A percentile compares a stretch with the other conserved stretches of the same genome.
These are phyloP conservation scores for Pseudocercospora macadamiae DNA, from an alignment of 2,329 filamentous ascomycete genomes.

Conservation along the genomic window DNA sequence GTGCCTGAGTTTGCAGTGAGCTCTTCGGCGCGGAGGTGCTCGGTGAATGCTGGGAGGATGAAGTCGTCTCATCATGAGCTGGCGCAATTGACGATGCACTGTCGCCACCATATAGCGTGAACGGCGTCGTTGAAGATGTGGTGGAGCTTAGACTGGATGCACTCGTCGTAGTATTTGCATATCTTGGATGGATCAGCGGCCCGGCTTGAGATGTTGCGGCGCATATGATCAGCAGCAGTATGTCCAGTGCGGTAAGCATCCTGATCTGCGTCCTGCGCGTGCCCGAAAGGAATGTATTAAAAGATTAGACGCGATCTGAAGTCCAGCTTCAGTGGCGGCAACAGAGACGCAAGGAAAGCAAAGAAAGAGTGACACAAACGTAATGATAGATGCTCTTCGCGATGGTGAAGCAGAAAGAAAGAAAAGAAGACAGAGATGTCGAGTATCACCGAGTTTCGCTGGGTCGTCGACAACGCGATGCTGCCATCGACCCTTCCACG, in stretches of 20 bases:
- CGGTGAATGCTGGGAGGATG: neutral
- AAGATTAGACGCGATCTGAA: constrained; percentile 28
- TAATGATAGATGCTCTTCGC: constrained; percentile 11
- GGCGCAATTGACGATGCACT: neutral
- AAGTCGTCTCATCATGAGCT: neutral
- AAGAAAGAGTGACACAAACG: constrained; percentile 21
- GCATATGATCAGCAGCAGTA: constrained; percentile 22
- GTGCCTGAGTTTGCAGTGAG: neutral
- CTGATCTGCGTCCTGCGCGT: neutral
- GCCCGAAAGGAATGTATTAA: constrained; percentile 6
- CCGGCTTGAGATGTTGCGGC: constrained; percentile 13
- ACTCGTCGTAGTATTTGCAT: constrained; percentile 22
- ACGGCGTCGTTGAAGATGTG: neutral
- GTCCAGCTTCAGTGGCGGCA: constrained; percentile 32
- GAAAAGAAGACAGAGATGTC: constrained; percentile 8
- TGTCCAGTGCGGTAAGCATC: constrained; percentile 17
- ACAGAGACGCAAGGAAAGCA: constrained; percentile 17
- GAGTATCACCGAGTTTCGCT: constrained; percentile 3
- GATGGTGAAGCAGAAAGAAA: neutral
- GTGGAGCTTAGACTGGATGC: neutral
- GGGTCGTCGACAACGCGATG: neutral
- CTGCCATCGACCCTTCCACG: neutral
- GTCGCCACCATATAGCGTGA: neutral
- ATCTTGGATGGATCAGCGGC: constrained; percentile 19
- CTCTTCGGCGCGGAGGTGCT: too few relatives aligned